Evolutionary conservation across 768 basidiomycete genomes (phyloP), one percentile per base, ranked within the genome.

Genomic region (Lentinula edodes): DNA sequence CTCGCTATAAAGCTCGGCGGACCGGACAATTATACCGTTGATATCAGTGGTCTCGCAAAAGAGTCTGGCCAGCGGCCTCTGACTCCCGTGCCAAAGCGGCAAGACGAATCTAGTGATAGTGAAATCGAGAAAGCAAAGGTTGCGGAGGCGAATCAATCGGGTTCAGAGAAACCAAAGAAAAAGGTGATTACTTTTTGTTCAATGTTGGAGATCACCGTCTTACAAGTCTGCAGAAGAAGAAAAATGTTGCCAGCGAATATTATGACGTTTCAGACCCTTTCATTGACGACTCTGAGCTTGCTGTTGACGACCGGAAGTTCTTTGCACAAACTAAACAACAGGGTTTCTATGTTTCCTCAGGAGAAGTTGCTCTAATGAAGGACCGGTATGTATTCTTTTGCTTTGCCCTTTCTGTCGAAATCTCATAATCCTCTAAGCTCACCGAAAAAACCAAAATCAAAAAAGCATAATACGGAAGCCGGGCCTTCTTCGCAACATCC

Each of bases 271-370:
- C 80, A 0, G 97, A 99, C 75, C 90, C 93, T 0, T 98, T 98
- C 76, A 97, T 99, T 69, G 97, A 99, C 79, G 97, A 99, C 74
- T 93, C 93, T 1, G 96, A 98, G 70, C 78, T 96, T 60, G 88
- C 85, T 28, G 76, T 95, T 51, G 95, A 98, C 76, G 87, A 95
- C 70, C 88, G 96, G 5, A 94, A 90, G 2, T 93, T 83, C 75
- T 91, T 95, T 67, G 93, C 90, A 5, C 88, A 93, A 72, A 96
- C 95, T 5, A 93, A 90, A 72, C 93, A 95, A 68, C 87, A 90
- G 62, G 93, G 93, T 0, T 97, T 95, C 78, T 96, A 95, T 69
- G 95, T 98, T 9, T 91, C 89, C 6, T 83, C 83, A 36, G 95
- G 95, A 2, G 89, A 92, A 68, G 90, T 98, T 13, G 93, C 93